Evolutionary conservation across 345 rosid genomes (phyloP), one percentile per base, ranked within the genome.

Genomic region (Bruguiera parviflora): DNA sequence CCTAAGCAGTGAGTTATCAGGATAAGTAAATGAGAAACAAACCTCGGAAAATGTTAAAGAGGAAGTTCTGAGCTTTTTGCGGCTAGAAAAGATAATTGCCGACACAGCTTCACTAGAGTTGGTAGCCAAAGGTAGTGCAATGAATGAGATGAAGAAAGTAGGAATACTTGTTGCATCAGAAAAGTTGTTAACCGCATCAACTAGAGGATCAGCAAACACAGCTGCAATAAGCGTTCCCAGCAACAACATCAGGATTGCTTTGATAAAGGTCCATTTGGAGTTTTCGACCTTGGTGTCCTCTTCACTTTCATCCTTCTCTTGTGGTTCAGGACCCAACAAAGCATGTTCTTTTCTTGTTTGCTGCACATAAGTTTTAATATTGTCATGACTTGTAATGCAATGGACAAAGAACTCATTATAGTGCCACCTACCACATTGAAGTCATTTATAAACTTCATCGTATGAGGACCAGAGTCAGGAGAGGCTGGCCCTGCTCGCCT

Each of bases 31-130:
- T 25, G 51, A 70, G 31, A 55, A 67, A 66, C 76, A 1, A 29
- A 91, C 98, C 98, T 89, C 97, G 3, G 97, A 92, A 73, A 86
- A 89, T 67, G 98, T 87, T 62, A 89, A 77, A 1, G 98, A 91
- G 63, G 98, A 77, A 1, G 94, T 89, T 78, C 84, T 89, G 67
- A 68, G 69, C 80, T 81, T 88, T 71, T 91, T 93, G 21, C 91
- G 90, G 58, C 81, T 83, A 29, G 98, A 81, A 55, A 91, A 88
- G 61, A 89, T 88, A 64, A 91, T 83, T 46, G 93, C 92, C 21
- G 98, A 89, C 31, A 91, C 96, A 0, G 93, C 85, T 88, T 93
- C 97, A 64, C 98, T 88, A 16, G 96, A 85, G 78, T 88, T 89
- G 66, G 96, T 92, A 47, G 97, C 98, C 69, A 89, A 80, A 53